A percentile compares a stretch with the other conserved stretches of the same genome.
Evolutionary conservation across 140 eudicot species (phyloP).

Genomic region (Oenanthe javanica): DNA sequence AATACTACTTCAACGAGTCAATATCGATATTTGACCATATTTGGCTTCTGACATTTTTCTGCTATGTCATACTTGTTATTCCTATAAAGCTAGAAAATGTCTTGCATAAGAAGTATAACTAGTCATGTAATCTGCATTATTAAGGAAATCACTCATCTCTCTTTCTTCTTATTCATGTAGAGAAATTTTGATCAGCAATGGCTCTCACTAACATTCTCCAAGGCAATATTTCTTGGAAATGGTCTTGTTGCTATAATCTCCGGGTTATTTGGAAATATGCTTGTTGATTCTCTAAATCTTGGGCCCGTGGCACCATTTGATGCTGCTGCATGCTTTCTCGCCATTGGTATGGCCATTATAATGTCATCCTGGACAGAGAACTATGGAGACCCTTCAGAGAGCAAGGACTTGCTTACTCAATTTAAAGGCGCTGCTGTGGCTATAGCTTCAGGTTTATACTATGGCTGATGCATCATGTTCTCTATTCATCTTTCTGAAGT

Average conservation of each 20-base stretch:
- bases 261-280: conserved; percentile 78
- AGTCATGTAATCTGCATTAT: neutral
- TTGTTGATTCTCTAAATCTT: conserved; percentile 55
- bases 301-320: conserved; percentile 98
- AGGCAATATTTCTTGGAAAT: conserved; percentile 90
- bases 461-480: neutral
- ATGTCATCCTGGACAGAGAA: conserved; percentile 91
- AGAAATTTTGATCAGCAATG: conserved; percentile 92
- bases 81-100: neutral
- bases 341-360: conserved; percentile 92
- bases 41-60: neutral
- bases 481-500: neutral
- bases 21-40: neutral
- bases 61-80: neutral
- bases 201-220: conserved; percentile 93
- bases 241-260: conserved; percentile 86
- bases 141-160: neutral
- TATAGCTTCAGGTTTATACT: conserved; percentile 83
- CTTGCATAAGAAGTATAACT: neutral
- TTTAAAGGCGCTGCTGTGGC: conserved; percentile 97
- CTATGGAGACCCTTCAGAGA: conserved; percentile 95
- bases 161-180: conserved; percentile 35
- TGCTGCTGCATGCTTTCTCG: conserved; percentile 93
- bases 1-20: neutral
- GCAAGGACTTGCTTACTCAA: conserved; percentile 83